phyloP scores from a whole-genome alignment of 2,329 filamentous ascomycete species.

The Pseudogymnoascus sp. region DNA sequence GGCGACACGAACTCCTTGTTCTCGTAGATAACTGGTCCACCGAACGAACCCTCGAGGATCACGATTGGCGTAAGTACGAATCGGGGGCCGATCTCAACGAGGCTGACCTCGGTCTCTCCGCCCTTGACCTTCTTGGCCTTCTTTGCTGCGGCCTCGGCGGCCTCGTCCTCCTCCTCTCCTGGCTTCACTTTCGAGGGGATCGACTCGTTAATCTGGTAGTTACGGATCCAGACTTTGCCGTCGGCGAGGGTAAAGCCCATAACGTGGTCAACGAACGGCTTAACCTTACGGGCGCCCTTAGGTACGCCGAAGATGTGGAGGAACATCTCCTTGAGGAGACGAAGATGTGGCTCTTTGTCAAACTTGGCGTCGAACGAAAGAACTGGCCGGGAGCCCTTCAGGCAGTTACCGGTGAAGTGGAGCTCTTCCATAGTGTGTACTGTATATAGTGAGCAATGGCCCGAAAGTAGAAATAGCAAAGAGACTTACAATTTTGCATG shows the following conservation, averaged over 20 bases:
- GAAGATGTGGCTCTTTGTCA: constrained; percentile 70
- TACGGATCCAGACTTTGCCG: constrained; percentile 91
- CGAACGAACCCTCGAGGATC: constrained; percentile 90
- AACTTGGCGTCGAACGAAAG: constrained; percentile 88
- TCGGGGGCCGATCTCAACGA: constrained; percentile 89
- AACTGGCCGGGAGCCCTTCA: constrained; percentile 85
- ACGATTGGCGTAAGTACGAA: constrained; percentile 92
- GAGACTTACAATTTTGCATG: constrained; percentile 59
- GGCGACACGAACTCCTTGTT: constrained; percentile 96
- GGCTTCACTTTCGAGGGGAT: constrained; percentile 47
- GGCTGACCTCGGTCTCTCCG: constrained; percentile 65
- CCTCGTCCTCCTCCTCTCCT: constrained; percentile 38
- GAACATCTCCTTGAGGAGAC: constrained; percentile 82
- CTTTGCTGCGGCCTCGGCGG: constrained; percentile 32
- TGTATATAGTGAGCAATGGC: constrained; percentile 31
- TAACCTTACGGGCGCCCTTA: constrained; percentile 76
- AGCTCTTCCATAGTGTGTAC: constrained; percentile 96
- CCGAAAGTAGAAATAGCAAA: not conserved
- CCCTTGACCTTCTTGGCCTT: constrained; percentile 38
- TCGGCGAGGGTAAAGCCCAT: constrained; percentile 87
- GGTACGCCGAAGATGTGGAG: constrained; percentile 88
- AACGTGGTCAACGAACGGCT: constrained; percentile 93
- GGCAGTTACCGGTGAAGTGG: constrained; percentile 92
- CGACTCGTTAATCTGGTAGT: constrained; percentile 86
- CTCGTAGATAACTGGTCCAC: constrained; percentile 94